A percentile compares a stretch with the other conserved stretches of the same genome.
phyloP scores from a whole-genome alignment of 2,329 filamentous ascomycete species.

The Calonectria hongkongensis region DNA sequence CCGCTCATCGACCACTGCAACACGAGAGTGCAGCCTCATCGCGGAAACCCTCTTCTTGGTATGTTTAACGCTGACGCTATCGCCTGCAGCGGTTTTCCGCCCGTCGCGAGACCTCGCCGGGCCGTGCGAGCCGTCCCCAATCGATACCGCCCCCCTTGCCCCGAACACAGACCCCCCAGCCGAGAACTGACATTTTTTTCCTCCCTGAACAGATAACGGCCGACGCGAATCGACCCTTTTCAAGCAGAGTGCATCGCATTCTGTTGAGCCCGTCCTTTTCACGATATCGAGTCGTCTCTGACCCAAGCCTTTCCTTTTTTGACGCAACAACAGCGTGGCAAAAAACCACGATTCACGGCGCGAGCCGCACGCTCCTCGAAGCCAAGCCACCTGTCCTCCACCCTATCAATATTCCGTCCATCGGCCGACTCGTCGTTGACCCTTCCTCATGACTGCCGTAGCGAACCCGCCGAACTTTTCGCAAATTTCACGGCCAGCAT shows the following conservation, averaged over 20 bases:
- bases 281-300: conserved; percentile 27
- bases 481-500: conserved; percentile 79
- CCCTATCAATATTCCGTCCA: conserved; percentile 47
- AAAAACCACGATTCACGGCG: conserved; percentile 41
- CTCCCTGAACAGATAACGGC: conserved; percentile 32
- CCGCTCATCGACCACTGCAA: conserved; percentile 51
- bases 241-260: conserved; percentile 34
- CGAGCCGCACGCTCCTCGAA: conserved; percentile 47
- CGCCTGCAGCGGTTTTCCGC: conserved; percentile 13
- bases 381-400: conserved; percentile 46
- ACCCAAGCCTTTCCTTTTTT: conserved; percentile 32
- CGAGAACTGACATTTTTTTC: conserved; percentile 39
- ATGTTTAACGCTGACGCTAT: conserved; percentile 42
- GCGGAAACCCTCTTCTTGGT: conserved; percentile 52
- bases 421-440: conserved; percentile 49
- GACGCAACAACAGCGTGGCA: conserved; percentile 48
- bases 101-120: conserved; percentile 16
- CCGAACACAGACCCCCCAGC: conserved; percentile 32
- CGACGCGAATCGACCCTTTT: conserved; percentile 35
- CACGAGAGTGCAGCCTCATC: conserved; percentile 52
- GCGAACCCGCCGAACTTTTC: conserved; percentile 79
- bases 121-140: conserved; percentile 35
- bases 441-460: conserved; percentile 79
- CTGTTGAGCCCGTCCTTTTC: conserved; percentile 27
- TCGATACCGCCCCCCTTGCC: conserved; percentile 25